A percentile compares a stretch with the other conserved stretches of the same genome.
Evolutionary conservation across 148 eudicot genomes (phyloP).

Genomic region (Nepenthes gracilis): DNA sequence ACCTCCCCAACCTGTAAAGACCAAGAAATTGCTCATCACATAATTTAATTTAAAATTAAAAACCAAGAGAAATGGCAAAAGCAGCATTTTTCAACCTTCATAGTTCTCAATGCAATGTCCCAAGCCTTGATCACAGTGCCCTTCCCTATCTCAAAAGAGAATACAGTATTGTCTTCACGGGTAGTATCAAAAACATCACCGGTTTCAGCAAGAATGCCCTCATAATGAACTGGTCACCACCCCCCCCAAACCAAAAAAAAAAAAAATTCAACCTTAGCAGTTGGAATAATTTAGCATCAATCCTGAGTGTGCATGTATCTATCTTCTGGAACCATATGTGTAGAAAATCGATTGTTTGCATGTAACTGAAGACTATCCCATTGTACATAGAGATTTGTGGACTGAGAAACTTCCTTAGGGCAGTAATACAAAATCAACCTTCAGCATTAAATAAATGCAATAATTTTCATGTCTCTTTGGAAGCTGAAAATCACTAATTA

Average conservation of each 20-base stretch:
- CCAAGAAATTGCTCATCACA: background rate
- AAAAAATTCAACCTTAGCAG: background rate
- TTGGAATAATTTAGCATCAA: background rate
- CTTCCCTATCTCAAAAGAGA: conserved; percentile 82
- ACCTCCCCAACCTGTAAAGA: conserved; percentile 78
- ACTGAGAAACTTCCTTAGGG: no score
- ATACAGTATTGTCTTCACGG: conserved; percentile 77
- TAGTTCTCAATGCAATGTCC: conserved; percentile 86
- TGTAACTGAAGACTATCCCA: no score
- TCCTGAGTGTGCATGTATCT: background rate
- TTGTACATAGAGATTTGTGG: no score
- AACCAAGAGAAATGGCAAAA: background rate
- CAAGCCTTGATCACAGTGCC: conserved; percentile 93
- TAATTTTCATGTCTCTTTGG: no score
- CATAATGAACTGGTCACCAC: conserved; percentile 91
- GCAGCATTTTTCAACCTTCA: conserved; percentile 43
- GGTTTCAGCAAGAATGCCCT: conserved; percentile 78
- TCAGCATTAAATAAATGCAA: no score
- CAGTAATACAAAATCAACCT: no score
- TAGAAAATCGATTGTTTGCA: no score
- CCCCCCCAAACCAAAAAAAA: conserved; percentile 2
- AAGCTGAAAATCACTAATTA: no score
- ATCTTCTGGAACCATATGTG: background rate
- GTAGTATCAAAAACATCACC: conserved; percentile 95
- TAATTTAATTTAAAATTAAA: background rate